Evolutionary conservation across 2,329 filamentous ascomycete genomes (phyloP), one percentile per base, ranked within the genome.

Genomic region (Talaromyces sp.): DNA sequence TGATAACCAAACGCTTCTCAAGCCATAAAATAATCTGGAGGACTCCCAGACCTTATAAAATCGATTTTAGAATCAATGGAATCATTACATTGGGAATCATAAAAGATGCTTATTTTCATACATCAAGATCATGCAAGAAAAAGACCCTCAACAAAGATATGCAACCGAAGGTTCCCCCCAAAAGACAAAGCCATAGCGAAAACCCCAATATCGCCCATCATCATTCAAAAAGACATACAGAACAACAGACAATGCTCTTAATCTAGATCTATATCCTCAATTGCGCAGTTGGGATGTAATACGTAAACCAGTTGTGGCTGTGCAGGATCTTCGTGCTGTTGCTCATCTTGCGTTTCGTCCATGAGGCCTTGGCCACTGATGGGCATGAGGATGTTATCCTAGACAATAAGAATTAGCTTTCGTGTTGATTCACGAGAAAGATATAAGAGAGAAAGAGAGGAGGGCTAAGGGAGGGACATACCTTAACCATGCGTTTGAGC

Each of bases 401-500:
- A 60, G 31, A 31, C 3, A 57, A 28, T 11, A 2, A 61, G n/a
- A 19, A 22, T 57, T 50, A 60, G 56, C n/a, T 9, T 59, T 13
- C 39, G 58, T 7, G 40, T 50, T 59, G 37, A 31, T 40, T 52
- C 54, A 39, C n/a, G n/a, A n/a, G n/a, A n/a, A n/a, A n/a, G n/a
- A n/a, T n/a, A n/a, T n/a, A n/a, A n/a, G n/a, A n/a, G n/a, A 22
- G 9, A 19, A 59, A 45, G 33, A 37, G 25, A 33, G 11, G 58
- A 39, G 45, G 52, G 55, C 3, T 13, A 3, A 31, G 31, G 59
- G 76, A 3, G 31, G 31, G 59, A 76, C 84, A 69, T 79, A 94
- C 91, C 87, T 94, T 97, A 69, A 97, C 89, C 88, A 97, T 95
- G 74, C 90, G 88, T 81, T 89, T 96, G 65, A 99, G 76, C 55